A percentile compares a stretch with the other conserved stretches of the same genome.
Evolutionary conservation across 192 early-diverging fungal genomes (phyloP).

Genomic region (Martensiomyces pterosporus): DNA sequence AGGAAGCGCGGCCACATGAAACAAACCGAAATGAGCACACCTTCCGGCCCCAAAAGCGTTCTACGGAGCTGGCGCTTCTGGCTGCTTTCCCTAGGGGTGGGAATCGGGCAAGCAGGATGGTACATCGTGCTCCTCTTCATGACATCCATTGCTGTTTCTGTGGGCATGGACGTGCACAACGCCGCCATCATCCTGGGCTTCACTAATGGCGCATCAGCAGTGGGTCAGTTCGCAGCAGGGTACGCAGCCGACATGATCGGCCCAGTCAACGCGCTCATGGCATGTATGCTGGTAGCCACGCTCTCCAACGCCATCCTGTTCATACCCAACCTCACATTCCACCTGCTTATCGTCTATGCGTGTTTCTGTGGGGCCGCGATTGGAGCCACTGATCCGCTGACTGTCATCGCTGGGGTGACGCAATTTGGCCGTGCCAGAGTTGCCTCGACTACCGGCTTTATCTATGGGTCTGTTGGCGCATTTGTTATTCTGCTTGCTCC

Average conservation of each 20-base stretch:
- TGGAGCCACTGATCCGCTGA: constrained; percentile 38
- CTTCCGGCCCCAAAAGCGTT: constrained; percentile 3
- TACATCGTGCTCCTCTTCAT: constrained; percentile 41
- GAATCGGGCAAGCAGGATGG: constrained; percentile 40
- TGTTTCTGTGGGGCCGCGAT: constrained; percentile 44
- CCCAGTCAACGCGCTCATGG: constrained; percentile 30
- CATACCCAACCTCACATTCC: constrained; percentile 23
- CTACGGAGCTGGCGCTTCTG: constrained; percentile 33
- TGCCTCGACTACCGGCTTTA: constrained; percentile 17
- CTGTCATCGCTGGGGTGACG: constrained; percentile 34
- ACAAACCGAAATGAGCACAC: no score
- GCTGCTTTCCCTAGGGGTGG: constrained; percentile 34
- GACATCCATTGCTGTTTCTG: constrained; percentile 40
- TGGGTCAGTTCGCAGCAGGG: constrained; percentile 42
- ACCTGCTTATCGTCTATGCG: constrained; percentile 25
- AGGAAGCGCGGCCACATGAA: no score
- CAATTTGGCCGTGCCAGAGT: constrained; percentile 32
- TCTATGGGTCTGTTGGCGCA: constrained; percentile 36
- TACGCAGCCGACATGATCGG: constrained; percentile 39
- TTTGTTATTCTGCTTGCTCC: constrained; percentile 28
- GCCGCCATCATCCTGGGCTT: constrained; percentile 38
- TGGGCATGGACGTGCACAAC: constrained; percentile 43
- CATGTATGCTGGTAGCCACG: constrained; percentile 27
- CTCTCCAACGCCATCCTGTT: constrained; percentile 34
- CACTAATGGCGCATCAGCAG: constrained; percentile 42